These are phyloP conservation scores for Melampsora abietis-canadensis DNA, from an alignment of 1,284 basidiomycete genomes.

Conservation along the genomic window DNA sequence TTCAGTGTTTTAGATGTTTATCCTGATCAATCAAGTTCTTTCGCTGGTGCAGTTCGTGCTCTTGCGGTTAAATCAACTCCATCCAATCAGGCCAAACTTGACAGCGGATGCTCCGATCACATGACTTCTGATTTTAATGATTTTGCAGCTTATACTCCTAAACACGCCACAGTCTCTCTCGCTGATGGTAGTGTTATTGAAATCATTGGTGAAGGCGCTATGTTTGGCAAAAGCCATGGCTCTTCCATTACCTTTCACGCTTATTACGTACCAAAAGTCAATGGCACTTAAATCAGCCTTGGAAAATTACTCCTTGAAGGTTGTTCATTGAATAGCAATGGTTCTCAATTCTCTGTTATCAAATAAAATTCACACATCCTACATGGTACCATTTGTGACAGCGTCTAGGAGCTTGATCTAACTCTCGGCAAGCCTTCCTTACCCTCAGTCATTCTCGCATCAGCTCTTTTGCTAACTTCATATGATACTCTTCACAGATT, in stretches of 20 bases:
- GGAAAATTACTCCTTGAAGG: conserved; percentile 7
- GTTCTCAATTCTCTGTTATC: background rate
- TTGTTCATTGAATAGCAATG: background rate
- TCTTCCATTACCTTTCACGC: background rate
- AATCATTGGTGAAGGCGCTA: background rate
- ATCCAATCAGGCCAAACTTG: no score
- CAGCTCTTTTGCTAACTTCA: background rate
- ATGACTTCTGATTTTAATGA: background rate
- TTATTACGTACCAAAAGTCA: background rate
- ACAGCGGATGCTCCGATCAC: background rate
- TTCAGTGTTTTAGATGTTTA: no score
- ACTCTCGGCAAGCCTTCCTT: background rate
- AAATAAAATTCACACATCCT: background rate
- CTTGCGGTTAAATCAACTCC: no score
- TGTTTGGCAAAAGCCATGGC: background rate
- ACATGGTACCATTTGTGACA: background rate
- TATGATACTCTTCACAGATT: background rate
- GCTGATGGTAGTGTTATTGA: background rate
- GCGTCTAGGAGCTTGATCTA: background rate
- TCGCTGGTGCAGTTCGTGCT: no score
- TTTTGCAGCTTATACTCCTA: background rate
- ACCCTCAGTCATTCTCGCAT: background rate
- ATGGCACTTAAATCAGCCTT: conserved; percentile 2
- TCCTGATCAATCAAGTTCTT: no score
- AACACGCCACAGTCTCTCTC: background rate